These are phyloP conservation scores for Paxillus involutus DNA, from an alignment of 768 basidiomycete species.

Conservation along the genomic window DNA sequence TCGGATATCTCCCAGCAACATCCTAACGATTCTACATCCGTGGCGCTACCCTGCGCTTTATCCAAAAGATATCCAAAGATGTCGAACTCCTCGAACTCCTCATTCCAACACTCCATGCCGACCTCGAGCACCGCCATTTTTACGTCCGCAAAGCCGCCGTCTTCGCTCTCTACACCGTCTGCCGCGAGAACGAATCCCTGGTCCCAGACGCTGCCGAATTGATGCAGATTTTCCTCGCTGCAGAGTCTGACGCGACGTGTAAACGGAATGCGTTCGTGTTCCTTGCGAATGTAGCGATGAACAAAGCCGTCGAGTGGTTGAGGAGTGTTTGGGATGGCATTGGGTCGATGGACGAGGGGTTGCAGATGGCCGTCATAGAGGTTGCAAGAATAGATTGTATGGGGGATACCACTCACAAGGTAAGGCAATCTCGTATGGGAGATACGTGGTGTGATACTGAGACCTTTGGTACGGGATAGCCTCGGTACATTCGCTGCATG, in stretches of 20 bases:
- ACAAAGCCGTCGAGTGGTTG: slow-evolving; percentile 90
- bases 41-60: slow-evolving; percentile 93
- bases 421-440: too few species aligned
- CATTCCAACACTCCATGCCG: slow-evolving; percentile 88
- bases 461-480: slow-evolving; percentile 37
- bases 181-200: slow-evolving; percentile 90
- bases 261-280: slow-evolving; percentile 97
- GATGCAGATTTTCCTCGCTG: slow-evolving; percentile 93
- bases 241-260: slow-evolving; percentile 94
- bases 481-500: slow-evolving; percentile 93
- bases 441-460: neutral
- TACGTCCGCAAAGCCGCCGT: slow-evolving; percentile 99
- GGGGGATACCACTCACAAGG: too few species aligned
- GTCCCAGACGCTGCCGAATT: slow-evolving; percentile 97
- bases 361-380: slow-evolving; percentile 97
- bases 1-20: slow-evolving; percentile 69
- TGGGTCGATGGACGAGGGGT: slow-evolving; percentile 77
- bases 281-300: slow-evolving; percentile 84
- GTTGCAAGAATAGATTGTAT: slow-evolving; percentile 79
- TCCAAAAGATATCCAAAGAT: slow-evolving; percentile 94
- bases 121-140: slow-evolving; percentile 95
- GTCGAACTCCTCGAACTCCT: slow-evolving; percentile 94
- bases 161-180: slow-evolving; percentile 93
- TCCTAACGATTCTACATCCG: slow-evolving; percentile 99
- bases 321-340: slow-evolving; percentile 84